Conservation (phyloP, 2,329 filamentous ascomycete species). For the Monascus ruber region DNA sequence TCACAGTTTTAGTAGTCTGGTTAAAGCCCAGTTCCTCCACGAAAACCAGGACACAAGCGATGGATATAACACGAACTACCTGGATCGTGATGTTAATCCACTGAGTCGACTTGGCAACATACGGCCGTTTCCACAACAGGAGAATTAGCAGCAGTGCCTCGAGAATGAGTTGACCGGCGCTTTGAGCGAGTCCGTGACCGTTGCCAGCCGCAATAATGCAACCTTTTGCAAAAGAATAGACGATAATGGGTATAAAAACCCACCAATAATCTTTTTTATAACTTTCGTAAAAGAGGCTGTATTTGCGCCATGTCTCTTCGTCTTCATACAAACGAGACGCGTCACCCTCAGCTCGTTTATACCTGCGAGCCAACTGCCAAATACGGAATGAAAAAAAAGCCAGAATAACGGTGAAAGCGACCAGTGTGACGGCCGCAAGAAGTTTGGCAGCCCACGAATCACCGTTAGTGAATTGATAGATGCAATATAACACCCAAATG, state of each 20-base stretch:
- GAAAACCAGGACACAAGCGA: slow-evolving; percentile 81
- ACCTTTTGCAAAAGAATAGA: slow-evolving; percentile 86
- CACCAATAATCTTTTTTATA: slow-evolving; percentile 96
- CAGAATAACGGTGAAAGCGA: slow-evolving; percentile 69
- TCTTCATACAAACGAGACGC: slow-evolving; percentile 66
- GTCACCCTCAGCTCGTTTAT: slow-evolving; percentile 67
- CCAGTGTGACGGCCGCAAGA: slow-evolving; percentile 71
- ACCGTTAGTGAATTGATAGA: slow-evolving; percentile 87
- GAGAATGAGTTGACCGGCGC: slow-evolving; percentile 65
- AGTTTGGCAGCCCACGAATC: slow-evolving; percentile 89
- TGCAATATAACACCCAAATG: slow-evolving; percentile 88
- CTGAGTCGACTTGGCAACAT: slow-evolving; percentile 74
- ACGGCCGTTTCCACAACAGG: slow-evolving; percentile 76
- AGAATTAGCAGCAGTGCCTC: slow-evolving; percentile 69
- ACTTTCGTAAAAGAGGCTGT: slow-evolving; percentile 92
- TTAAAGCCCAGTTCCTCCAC: slow-evolving; percentile 84
- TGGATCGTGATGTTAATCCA: slow-evolving; percentile 91
- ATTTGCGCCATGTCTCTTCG: slow-evolving; percentile 85
- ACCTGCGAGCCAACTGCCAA: slow-evolving; percentile 59
- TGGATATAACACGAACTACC: slow-evolving; percentile 75
- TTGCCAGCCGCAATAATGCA: slow-evolving; percentile 74
- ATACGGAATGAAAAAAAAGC: slow-evolving; percentile 77
- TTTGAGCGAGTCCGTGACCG: slow-evolving; percentile 74
- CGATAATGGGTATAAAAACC: slow-evolving; percentile 79
- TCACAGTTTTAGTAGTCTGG: slow-evolving; percentile 87